A percentile compares a stretch with the other conserved stretches of the same genome.
These are phyloP conservation scores for Yamadazyma dendronema DNA, from an alignment of 1,139 yeast species.

Conservation along the genomic window DNA sequence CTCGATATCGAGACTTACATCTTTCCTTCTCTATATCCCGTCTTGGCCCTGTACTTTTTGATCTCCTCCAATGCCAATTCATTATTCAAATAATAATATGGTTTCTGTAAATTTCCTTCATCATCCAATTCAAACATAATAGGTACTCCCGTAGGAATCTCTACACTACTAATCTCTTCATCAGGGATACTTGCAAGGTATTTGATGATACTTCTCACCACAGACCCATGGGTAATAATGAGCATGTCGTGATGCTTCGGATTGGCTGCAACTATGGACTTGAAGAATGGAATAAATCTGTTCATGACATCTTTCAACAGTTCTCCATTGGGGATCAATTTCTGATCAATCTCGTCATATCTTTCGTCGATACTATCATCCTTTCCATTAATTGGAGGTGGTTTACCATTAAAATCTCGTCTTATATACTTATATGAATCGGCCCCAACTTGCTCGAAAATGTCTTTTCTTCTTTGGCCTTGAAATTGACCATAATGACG, in stretches of 20 bases:
- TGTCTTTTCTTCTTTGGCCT: slow-evolving; percentile 60
- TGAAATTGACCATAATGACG: slow-evolving; percentile 78
- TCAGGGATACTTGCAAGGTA: slow-evolving; percentile 56
- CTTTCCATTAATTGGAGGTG: slow-evolving; percentile 49
- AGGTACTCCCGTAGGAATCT: slow-evolving; percentile 80
- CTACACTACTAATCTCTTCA: slow-evolving; percentile 60
- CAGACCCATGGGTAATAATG: slow-evolving; percentile 74
- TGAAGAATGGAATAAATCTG: slow-evolving; percentile 57
- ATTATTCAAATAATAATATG: slow-evolving; percentile 65
- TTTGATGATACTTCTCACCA: slow-evolving; percentile 67
- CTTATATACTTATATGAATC: slow-evolving; percentile 61
- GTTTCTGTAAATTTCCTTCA: slow-evolving; percentile 39
- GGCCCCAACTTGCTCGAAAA: slow-evolving; percentile 52
- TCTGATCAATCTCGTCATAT: slow-evolving; percentile 29
- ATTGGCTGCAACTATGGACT: slow-evolving; percentile 36
- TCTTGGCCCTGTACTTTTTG: slow-evolving; percentile 49
- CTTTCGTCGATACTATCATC: slow-evolving; percentile 45
- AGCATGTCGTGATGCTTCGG: slow-evolving; percentile 43
- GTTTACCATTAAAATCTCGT: slow-evolving; percentile 66
- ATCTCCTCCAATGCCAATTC: slow-evolving; percentile 66
- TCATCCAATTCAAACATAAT: slow-evolving; percentile 55
- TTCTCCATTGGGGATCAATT: slow-evolving; percentile 59
- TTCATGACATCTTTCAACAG: slow-evolving; percentile 65
- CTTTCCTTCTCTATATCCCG: slow-evolving; percentile 6
- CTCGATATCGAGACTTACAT: background rate